These are phyloP conservation scores for Cryptococcus sp. DNA, from an alignment of 1,284 basidiomycete genomes.

Conservation along the genomic window DNA sequence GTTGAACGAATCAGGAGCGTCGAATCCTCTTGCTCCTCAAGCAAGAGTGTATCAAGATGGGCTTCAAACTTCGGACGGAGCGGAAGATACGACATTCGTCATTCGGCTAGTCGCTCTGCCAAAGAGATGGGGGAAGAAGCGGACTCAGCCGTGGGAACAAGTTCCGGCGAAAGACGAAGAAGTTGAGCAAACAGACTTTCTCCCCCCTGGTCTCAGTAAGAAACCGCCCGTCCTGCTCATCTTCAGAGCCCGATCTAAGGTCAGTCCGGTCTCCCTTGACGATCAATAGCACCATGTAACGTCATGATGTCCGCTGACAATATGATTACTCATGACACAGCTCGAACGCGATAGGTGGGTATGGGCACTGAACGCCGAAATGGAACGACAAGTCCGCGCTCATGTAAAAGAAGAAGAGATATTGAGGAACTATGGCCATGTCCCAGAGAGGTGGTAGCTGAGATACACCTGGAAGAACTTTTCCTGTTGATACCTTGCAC, in stretches of 20 bases:
- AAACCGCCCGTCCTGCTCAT: conserved; percentile 34
- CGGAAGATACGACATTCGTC: conserved; percentile 49
- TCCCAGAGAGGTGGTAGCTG: conserved; percentile 24
- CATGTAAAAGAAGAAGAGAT: conserved; percentile 34
- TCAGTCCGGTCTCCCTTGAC: conserved; percentile 26
- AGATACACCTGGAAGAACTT: neutral
- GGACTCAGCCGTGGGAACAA: conserved; percentile 38
- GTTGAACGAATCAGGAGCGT: conserved; percentile 24
- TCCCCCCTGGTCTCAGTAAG: conserved; percentile 32
- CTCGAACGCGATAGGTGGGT: conserved; percentile 54
- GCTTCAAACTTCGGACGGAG: conserved; percentile 43
- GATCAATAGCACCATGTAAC: neutral
- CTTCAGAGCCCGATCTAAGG: conserved; percentile 49
- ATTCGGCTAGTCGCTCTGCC: conserved; percentile 29
- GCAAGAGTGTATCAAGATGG: conserved; percentile 51
- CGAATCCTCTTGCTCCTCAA: conserved; percentile 25
- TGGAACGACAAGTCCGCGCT: conserved; percentile 43
- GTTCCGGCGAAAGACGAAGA: conserved; percentile 4
- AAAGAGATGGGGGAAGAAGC: conserved; percentile 27
- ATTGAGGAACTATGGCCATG: conserved; percentile 35
- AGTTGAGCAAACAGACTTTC: conserved; percentile 16
- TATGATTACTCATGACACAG: too few species aligned
- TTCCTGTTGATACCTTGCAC: neutral
- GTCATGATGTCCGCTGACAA: neutral
- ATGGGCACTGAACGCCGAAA: conserved; percentile 51